Conservation (phyloP, 108 stramenopile species). For the Bacterosira constricta region DNA sequence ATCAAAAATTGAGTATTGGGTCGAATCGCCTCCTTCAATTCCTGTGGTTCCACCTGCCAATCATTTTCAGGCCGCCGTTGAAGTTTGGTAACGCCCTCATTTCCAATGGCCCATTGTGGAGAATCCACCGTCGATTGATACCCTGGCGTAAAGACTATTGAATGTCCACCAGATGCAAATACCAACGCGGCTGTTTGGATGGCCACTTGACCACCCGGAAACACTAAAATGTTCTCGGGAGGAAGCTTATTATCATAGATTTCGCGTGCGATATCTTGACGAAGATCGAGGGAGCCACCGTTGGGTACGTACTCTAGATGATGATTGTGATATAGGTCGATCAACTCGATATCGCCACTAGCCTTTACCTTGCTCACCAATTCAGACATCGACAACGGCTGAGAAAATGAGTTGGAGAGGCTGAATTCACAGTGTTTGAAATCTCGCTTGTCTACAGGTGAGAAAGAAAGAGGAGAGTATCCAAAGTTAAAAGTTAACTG, state of each 20-base stretch:
- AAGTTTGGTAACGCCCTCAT: constrained; percentile 54
- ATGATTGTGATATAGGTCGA: constrained; percentile 62
- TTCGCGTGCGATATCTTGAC: constrained; percentile 59
- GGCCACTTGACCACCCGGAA: constrained; percentile 82
- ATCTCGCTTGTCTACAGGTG: constrained; percentile 57
- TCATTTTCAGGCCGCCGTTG: constrained; percentile 44
- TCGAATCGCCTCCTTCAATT: constrained; percentile 57
- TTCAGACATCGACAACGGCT: constrained; percentile 64
- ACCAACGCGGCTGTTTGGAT: constrained; percentile 75
- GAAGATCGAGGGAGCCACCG: constrained; percentile 72
- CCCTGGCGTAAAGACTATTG: constrained; percentile 80
- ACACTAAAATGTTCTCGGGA: constrained; percentile 66
- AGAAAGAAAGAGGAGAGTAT: not conserved
- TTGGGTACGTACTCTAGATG: constrained; percentile 70
- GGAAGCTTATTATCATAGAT: constrained; percentile 53
- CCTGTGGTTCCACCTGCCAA: constrained; percentile 67
- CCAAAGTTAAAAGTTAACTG: not conserved
- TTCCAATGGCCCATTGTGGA: constrained; percentile 54
- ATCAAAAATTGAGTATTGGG: constrained; percentile 64
- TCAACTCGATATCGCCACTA: constrained; percentile 41
- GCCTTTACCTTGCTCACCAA: constrained; percentile 46
- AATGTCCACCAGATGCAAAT: constrained; percentile 59
- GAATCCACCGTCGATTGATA: constrained; percentile 77
- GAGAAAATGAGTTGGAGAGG: constrained; percentile 82
- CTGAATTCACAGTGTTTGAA: constrained; percentile 57